Conservation (phyloP, 495 filamentous ascomycete genomes). For the Cercophora sp. region DNA sequence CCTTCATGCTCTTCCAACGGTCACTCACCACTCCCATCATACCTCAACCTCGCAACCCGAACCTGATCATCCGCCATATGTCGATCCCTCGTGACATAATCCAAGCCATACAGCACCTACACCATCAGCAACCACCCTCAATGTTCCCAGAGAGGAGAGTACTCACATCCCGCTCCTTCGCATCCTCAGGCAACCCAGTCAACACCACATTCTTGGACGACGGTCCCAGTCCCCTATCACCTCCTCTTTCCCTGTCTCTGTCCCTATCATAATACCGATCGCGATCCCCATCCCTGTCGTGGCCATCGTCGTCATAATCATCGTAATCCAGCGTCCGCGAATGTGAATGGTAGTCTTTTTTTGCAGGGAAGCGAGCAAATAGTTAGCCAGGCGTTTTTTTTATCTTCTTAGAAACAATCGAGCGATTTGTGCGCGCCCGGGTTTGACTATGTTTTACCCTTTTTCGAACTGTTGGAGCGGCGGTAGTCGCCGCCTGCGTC, state of each 20-base stretch:
- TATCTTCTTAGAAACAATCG: no score
- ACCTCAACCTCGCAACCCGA: slow-evolving; percentile 22
- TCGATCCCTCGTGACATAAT: slow-evolving; percentile 24
- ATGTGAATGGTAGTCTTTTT: slow-evolving; percentile 14
- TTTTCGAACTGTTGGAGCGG: slow-evolving; percentile 44
- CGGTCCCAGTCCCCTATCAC: not conserved
- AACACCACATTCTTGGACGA: slow-evolving; percentile 18
- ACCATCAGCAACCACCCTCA: not conserved
- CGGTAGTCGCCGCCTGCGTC: slow-evolving; percentile 31
- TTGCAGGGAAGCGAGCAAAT: slow-evolving; percentile 8
- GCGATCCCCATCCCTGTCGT: not conserved
- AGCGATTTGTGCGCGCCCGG: no score
- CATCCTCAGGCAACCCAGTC: slow-evolving; percentile 27
- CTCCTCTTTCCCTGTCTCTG: no score
- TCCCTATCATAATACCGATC: slow-evolving; percentile 16
- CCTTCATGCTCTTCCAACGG: no score
- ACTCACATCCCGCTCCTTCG: slow-evolving; percentile 29
- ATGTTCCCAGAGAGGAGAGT: not conserved
- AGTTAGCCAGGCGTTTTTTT: slow-evolving; percentile 34
- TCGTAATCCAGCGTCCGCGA: slow-evolving; percentile 31
- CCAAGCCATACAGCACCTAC: slow-evolving; percentile 30
- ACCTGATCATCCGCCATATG: slow-evolving; percentile 28
- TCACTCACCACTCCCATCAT: slow-evolving; percentile 31
- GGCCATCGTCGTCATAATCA: slow-evolving; percentile 16
- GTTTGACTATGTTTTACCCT: slow-evolving; percentile 52